A percentile compares a stretch with the other conserved stretches of the same genome.
Evolutionary conservation across 805 yeast species (phyloP).

Genomic region (Saccharomycopsis sp.): DNA sequence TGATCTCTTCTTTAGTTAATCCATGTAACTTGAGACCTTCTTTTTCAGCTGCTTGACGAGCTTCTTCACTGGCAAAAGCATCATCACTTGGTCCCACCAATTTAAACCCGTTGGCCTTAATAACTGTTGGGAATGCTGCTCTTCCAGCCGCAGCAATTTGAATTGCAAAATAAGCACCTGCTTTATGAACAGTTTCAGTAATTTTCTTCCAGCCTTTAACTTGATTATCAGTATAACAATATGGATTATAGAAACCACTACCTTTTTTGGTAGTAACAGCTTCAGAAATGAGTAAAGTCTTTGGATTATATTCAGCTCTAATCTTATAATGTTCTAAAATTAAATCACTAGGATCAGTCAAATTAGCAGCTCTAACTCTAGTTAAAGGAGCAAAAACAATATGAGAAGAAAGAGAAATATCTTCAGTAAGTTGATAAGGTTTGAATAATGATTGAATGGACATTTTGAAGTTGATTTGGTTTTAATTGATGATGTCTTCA

Average conservation of each 20-base stretch:
- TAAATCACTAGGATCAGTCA: slow-evolving; percentile 27
- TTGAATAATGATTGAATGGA: no score
- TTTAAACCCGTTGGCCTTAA: no score
- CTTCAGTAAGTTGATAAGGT: neutral
- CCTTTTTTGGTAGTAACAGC: slow-evolving; percentile 38
- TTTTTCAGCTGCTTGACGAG: slow-evolving; percentile 26
- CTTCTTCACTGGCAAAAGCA: slow-evolving; percentile 27
- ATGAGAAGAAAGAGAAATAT: neutral
- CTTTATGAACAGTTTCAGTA: slow-evolving; percentile 38
- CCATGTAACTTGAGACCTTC: slow-evolving; percentile 25
- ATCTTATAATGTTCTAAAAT: slow-evolving; percentile 42
- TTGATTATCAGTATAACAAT: slow-evolving; percentile 39
- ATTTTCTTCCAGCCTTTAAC: slow-evolving; percentile 38
- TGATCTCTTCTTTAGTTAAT: slow-evolving; percentile 32
- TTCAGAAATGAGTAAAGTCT: slow-evolving; percentile 55
- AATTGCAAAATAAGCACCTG: slow-evolving; percentile 33
- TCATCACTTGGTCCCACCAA: slow-evolving; percentile 30
- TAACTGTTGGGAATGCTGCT: no score
- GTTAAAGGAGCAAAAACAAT: neutral
- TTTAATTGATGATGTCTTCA: no score
- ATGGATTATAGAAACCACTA: slow-evolving; percentile 37
- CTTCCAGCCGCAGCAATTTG: slow-evolving; percentile 47
- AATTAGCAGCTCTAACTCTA: neutral
- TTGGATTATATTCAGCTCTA: slow-evolving; percentile 43
- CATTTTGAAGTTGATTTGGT: no score